Conservation (phyloP, 768 basidiomycete genomes). For the Brasilioporus rufonigricans region DNA sequence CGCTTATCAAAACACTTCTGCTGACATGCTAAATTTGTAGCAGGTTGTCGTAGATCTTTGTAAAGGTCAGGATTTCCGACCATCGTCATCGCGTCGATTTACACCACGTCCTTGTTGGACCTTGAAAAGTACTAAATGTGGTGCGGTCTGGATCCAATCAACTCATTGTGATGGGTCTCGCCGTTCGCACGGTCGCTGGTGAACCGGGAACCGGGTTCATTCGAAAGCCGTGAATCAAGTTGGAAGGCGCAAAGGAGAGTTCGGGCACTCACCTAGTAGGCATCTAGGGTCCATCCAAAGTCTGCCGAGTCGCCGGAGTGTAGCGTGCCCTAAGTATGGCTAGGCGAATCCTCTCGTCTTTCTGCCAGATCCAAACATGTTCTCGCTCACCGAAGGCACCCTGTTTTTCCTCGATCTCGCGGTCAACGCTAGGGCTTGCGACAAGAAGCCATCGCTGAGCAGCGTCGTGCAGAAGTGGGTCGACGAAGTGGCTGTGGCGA, state of each 20-base stretch:
- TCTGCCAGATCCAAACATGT: not conserved
- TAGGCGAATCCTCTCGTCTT: not conserved
- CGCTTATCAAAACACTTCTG: too few species aligned
- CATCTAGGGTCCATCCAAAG: not conserved
- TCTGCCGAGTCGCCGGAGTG: not conserved
- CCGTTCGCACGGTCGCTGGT: not conserved
- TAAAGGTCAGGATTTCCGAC: too few species aligned
- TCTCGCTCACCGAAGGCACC: conserved; percentile 4
- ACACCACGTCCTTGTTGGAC: too few species aligned
- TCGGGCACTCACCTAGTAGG: not conserved
- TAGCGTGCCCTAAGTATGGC: not conserved
- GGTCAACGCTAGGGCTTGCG: not conserved
- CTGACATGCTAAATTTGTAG: too few species aligned
- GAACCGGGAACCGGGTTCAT: conserved; percentile 1
- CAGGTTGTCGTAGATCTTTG: too few species aligned
- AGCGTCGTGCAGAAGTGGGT: not conserved
- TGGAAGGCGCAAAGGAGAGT: not conserved
- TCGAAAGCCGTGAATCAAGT: not conserved
- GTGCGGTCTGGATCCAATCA: too few species aligned
- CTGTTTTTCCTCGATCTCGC: conserved; percentile 4
- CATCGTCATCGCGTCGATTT: too few species aligned
- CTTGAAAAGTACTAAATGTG: too few species aligned
- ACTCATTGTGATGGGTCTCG: not conserved
- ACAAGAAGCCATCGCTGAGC: not conserved
- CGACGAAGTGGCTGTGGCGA: not conserved